Conservation (phyloP, 1,284 basidiomycete species). For the Heterobasidion irregulare region DNA sequence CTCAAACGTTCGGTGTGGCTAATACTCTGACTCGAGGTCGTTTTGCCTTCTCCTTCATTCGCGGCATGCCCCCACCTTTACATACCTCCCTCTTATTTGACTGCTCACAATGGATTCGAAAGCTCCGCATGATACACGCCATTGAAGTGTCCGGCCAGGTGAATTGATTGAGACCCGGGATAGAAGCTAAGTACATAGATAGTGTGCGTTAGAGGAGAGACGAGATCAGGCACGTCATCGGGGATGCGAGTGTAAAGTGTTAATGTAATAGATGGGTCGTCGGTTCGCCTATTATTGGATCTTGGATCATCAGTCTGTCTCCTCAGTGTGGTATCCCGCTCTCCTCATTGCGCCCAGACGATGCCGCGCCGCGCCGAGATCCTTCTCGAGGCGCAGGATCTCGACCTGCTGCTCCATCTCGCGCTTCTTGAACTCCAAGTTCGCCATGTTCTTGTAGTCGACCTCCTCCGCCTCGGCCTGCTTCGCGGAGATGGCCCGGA, state of each 20-base stretch:
- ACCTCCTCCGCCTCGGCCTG: conserved; percentile 74
- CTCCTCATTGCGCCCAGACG: conserved; percentile 85
- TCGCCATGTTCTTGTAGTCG: conserved; percentile 91
- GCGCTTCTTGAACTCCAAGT: conserved; percentile 91
- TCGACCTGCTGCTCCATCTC: conserved; percentile 99
- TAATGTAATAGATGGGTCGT: background rate
- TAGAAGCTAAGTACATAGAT: background rate
- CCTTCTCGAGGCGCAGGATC: conserved; percentile 95
- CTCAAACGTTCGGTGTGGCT: background rate
- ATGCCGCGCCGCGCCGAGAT: conserved; percentile 82
- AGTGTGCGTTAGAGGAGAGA: background rate
- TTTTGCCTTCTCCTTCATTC: background rate
- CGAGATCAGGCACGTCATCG: background rate
- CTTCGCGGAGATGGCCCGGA: conserved; percentile 89
- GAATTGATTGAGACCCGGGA: conserved; percentile 2
- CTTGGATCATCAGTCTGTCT: conserved; percentile 22
- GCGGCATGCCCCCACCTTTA: background rate
- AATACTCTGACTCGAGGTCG: too few relatives aligned
- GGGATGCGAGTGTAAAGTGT: background rate
- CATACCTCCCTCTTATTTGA: background rate
- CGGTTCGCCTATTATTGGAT: background rate
- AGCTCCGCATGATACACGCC: background rate
- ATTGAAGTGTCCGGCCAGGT: background rate
- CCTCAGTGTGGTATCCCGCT: conserved; percentile 82
- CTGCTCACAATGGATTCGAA: background rate